Percentiles rank a stretch among this genome's conserved stretches.
phyloP scores from a whole-genome alignment of 306 rosid genomes.

The Dryas drummondii region DNA sequence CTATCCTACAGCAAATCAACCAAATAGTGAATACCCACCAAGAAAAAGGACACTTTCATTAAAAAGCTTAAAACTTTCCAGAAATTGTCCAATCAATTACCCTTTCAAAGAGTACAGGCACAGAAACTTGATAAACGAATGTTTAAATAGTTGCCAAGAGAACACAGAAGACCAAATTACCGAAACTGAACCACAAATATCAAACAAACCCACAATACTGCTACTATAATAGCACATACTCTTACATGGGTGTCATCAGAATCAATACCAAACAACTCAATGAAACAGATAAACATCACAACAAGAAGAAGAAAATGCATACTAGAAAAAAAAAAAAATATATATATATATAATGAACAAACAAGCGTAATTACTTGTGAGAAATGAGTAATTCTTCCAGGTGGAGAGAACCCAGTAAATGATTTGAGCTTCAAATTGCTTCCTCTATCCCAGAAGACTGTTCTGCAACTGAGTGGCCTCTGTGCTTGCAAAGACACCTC shows the following conservation, averaged over 20 bases:
- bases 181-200: not conserved
- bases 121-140: not conserved
- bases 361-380: slow-evolving; percentile 33
- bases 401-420: slow-evolving; percentile 38
- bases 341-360: not conserved
- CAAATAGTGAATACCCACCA: not conserved
- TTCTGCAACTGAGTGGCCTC: slow-evolving; percentile 38
- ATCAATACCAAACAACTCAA: slow-evolving; percentile 6
- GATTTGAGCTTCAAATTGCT: slow-evolving; percentile 41
- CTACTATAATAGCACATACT: not conserved
- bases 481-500: slow-evolving; percentile 50
- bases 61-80: not conserved
- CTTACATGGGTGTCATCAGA: slow-evolving; percentile 16
- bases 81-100: slow-evolving; percentile 9
- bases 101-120: not conserved
- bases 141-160: not conserved
- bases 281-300: not conserved
- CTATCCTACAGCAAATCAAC: not conserved
- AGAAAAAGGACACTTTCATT: not conserved
- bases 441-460: slow-evolving; percentile 35
- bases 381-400: slow-evolving; percentile 28
- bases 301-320: not conserved
- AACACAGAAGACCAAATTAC: not conserved
- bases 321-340: not conserved
- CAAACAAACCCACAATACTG: slow-evolving; percentile 11